Base-by-base conservation (phyloP, 768 basidiomycete genomes). In the Hebeloma cylindrosporum region DNA sequence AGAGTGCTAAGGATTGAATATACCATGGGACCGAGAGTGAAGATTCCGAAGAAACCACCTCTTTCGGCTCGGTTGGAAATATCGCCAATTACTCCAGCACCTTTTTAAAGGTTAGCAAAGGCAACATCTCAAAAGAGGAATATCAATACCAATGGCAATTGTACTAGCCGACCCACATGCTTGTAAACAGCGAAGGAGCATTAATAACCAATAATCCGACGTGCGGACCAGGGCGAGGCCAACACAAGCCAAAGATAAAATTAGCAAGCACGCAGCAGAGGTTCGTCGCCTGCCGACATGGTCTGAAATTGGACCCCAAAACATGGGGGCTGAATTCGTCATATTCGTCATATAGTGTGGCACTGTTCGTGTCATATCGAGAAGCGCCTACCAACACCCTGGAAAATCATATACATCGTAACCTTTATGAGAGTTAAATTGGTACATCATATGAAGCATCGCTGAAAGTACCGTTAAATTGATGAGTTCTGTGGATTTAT, bases 141-240 rank as follows among this genome's bases (percentile, higher is more conserved):
- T 25, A 16, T 16, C 25, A 37, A 31, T 59, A 78, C 87, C 86
- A 16, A 91, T 68, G 0, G 87, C 87, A 48, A 89, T 73, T 0
- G 85, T 88, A 45, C 87, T 87, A 0, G 88, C 85, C 2, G 83
- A 88, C 1, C 90, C 89, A 2, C 82, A 74, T 2, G 86, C 82
- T 68, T 93, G 90, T 2, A 92, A 27, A 48, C 85, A 88, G 17
- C 91, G 78, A n/a, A 93, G 72, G 11, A 93, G 53, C 69, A 93
- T 74, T 8, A 93, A 68, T 4, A 89, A 66, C 88, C 87, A 92
- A 60, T 87, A 93, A 3, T 74, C 84, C 3, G 68, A 68, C 2
- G 71, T 71, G 1, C 76, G 75, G 16, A 72, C 68, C 6, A 75
- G 61, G 0, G 76, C 77, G 13, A 79, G 60, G 10, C 76, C 77